Evolutionary conservation across 305 asterid species (phyloP).

Genomic region (Petunia hybrid): DNA sequence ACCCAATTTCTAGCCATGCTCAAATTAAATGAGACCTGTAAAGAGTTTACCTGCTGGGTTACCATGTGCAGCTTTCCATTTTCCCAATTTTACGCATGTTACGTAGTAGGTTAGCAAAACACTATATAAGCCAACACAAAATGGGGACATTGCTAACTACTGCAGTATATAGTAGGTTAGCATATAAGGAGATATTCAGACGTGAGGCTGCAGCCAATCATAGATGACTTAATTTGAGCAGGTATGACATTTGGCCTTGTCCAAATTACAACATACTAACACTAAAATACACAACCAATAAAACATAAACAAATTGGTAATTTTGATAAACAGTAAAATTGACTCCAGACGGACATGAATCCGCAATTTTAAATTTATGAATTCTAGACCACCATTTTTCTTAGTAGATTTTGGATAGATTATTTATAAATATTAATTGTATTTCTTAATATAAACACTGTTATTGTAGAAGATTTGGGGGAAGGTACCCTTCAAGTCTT

Average conservation of each 20-base stretch:
- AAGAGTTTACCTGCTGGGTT: conserved; percentile 88
- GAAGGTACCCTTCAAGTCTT: too few relatives aligned
- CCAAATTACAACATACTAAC: conserved; percentile 31
- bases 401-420: too few relatives aligned
- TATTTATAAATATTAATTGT: too few relatives aligned
- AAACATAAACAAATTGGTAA: not conserved
- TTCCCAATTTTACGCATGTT: too few relatives aligned
- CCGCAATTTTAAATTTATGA: too few relatives aligned
- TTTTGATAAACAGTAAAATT: too few relatives aligned
- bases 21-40: conserved; percentile 5
- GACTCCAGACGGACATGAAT: too few relatives aligned
- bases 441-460: too few relatives aligned
- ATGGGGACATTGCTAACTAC: conserved; percentile 76
- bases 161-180: conserved; percentile 37
- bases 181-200: conserved; percentile 39
- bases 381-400: too few relatives aligned
- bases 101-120: too few relatives aligned
- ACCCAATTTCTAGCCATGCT: not conserved
- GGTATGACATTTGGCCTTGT: conserved; percentile 99
- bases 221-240: conserved; percentile 92
- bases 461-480: too few relatives aligned
- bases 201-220: conserved; percentile 95
- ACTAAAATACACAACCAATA: not conserved
- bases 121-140: too few relatives aligned
- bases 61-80: conserved; percentile 89